A percentile compares a stretch with the other conserved stretches of the same genome.
Conservation (phyloP, 805 yeast genomes). For the Suhomyces canberraensis region DNA sequence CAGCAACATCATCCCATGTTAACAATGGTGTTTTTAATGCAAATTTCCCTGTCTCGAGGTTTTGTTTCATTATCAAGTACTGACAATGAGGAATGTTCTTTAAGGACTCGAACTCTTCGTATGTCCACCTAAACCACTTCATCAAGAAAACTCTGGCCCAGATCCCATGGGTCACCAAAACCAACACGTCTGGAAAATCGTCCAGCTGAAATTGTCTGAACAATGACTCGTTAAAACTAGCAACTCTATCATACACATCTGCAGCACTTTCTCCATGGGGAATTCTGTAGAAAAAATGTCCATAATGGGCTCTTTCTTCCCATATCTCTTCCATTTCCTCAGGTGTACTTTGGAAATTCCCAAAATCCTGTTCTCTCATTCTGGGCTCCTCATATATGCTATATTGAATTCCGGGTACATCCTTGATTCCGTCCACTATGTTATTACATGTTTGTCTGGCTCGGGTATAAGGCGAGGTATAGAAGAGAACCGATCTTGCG, state of each 20-base stretch:
- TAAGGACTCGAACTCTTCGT: constrained; percentile 81
- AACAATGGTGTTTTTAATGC: constrained; percentile 56
- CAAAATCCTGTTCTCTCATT: constrained; percentile 92
- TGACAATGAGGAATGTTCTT: constrained; percentile 84
- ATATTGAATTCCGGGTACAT: constrained; percentile 43
- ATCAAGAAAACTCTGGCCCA: constrained; percentile 90
- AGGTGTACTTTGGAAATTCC: constrained; percentile 79
- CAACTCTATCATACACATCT: constrained; percentile 87
- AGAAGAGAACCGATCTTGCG: constrained; percentile 54
- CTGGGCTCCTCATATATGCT: constrained; percentile 82
- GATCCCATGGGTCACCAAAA: constrained; percentile 88
- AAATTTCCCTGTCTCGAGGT: constrained; percentile 48
- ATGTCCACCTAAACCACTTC: constrained; percentile 94
- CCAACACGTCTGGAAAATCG: constrained; percentile 75
- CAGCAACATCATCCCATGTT: constrained; percentile 68
- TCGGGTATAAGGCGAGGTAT: constrained; percentile 82
- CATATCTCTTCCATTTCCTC: constrained; percentile 79
- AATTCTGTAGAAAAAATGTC: constrained; percentile 75
- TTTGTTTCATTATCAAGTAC: constrained; percentile 72
- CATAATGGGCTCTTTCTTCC: constrained; percentile 83
- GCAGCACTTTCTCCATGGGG: constrained; percentile 97
- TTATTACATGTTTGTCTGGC: constrained; percentile 82
- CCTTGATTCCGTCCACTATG: constrained; percentile 54
- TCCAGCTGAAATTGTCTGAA: constrained; percentile 73
- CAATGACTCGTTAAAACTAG: constrained; percentile 84